Base-by-base conservation (phyloP, 306 rosid genomes). In the Trichosanthes truncata region DNA sequence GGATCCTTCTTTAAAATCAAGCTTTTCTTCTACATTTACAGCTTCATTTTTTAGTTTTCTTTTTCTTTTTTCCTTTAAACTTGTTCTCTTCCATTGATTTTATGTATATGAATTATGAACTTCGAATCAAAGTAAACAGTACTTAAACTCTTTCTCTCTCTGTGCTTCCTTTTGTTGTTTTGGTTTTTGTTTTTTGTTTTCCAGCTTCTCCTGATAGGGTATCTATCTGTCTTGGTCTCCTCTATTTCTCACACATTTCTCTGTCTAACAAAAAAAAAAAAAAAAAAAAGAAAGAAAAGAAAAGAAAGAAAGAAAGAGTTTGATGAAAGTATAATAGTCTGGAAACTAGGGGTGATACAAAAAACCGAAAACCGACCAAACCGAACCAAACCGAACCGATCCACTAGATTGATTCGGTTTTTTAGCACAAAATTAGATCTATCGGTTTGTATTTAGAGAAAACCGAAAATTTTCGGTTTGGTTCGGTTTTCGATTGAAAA, bases 221-320 rank as follows among this genome's bases (percentile, higher is more conserved):
- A 68, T 68, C 75, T n/a, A 38, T n/a, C 33, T 68, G 75, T 68
- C 33, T n/a, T 68, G 18, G 75, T 21, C 75, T 36, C 74, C 31
- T n/a, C 29, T 38, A 45, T 15, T 12, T 9, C 46, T 18, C 73
- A 29, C 5, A 5, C 69, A 62, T 7, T 15, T 33, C 1, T 67
- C 33, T 68, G 4, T 40, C n/a, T n/a, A n/a, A n/a, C 51, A 29
- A 60, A 10, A 12, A 25, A 10, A 23, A 10, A 1, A 20, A 9
- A 21, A 8, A n/a, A n/a, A n/a, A n/a, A n/a, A n/a, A n/a, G n/a
- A n/a, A n/a, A n/a, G n/a, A n/a, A n/a, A n/a, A n/a, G n/a, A n/a
- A n/a, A n/a, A n/a, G n/a, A n/a, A n/a, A n/a, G n/a, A n/a, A n/a
- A n/a, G n/a, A n/a, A n/a, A n/a, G n/a, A n/a, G n/a, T 29, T 29